Evolutionary conservation across 2,329 filamentous ascomycete genomes (phyloP), one percentile per base, ranked within the genome.

Genomic region (Gaeumannomyces sp.): DNA sequence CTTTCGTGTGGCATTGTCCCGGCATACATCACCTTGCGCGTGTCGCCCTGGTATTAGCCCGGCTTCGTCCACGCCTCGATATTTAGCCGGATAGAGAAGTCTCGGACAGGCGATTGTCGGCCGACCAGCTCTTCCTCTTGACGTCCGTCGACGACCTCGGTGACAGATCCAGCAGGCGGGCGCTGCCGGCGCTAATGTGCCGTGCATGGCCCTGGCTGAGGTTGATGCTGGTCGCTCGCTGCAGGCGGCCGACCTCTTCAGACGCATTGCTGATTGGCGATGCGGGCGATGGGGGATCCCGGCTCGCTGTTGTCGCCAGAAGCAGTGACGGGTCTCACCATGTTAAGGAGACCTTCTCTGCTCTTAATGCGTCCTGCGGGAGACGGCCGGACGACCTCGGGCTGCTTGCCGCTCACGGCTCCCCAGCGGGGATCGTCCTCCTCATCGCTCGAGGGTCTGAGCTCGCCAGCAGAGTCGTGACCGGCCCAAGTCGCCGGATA

Each of bases 151-250:
- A 89, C 59, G 74, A 73, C 31, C 83, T 80, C 28, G 85, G 81
- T 27, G 82, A 81, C 60, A 93, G 81, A 62, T 93, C 87, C 62
- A 95, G 78, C 63, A 94, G 76, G 75, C 86, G 90, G 14, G 90
- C 90, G 72, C 89, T 93, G 62, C 91, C 91, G 59, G 90, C 89
- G 71, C 90, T 93, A 71, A 93, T 87, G 68, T 89, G 89, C 64
- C 89, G 83, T 27, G 80, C 85, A 70, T 93, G 90, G 13, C 83
- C 80, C 70, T 81, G 85, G 65, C 85, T 85, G 62, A 90, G 80
- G 67, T 89, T 85, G 65, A 94, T 80, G 74, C 89, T 94, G 63
- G 82, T 88, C 33, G 92, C 91, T 69, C 89, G 86, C 70, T 87
- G 84, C 28, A 81, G 70, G 58, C 79, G 77, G 29, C 74, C 74